Evolutionary conservation across 1,139 yeast genomes (phyloP), one percentile per base, ranked within the genome.

Genomic region (Protomyces inundatus): DNA sequence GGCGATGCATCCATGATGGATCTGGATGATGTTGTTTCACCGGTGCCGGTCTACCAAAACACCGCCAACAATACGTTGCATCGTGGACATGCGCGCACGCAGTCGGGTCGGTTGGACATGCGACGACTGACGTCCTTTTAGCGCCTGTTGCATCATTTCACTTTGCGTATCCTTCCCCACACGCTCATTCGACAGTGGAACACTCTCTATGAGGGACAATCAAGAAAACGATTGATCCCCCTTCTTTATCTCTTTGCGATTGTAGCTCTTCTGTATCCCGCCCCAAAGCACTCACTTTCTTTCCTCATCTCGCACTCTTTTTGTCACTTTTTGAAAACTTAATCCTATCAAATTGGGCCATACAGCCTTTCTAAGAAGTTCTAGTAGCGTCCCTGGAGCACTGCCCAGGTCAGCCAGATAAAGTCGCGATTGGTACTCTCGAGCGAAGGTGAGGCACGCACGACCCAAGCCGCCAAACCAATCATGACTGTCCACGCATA

Each of bases 401-500:
- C 32, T 10, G 48, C 48, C 48, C 48, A 42, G 33, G 52, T 35
- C 14, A 58, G 56, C 62, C 62, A 58, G 4, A 48, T 51, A 6
- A 58, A 39, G 45, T 58, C 62, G 14, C 32, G 16, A 35, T 58
- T 58, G 33, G 62, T 58, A 50, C 42, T 30, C n/a, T 55, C 56
- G n/a, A 51, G 36, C 10, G 56, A 51, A 30, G 62, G 62, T 10
- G 54, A 51, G n/a, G 56, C 55, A 3, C 62, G n/a, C 4, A 58
- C 62, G 34, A 58, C 62, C 62, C 62, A 58, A 16, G 56, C 54
- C 7, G 62, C 62, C 39, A 58, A 35, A 3, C 62, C 62, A 9
- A 58, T 45, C 62, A 58, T 58, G 12, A 58, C 62, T 6, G 39
- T 6, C 62, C 62, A 58, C 4, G 62, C 62, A 42, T 39, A 58